A percentile compares a stretch with the other conserved stretches of the same genome.
Conservation (phyloP, 257 asterid species). For the Lantana camara region DNA sequence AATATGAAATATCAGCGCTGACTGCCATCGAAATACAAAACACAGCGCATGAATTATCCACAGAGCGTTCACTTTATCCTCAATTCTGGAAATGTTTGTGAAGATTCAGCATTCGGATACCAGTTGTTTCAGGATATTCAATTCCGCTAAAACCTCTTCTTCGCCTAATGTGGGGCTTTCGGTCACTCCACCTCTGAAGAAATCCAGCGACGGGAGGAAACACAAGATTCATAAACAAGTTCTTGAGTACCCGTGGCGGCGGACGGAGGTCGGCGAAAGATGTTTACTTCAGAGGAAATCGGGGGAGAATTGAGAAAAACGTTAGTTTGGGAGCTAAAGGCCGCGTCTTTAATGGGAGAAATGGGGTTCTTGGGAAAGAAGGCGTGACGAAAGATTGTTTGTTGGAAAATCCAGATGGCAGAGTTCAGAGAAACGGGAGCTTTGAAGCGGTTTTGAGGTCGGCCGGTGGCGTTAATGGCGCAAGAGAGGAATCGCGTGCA, state of each 20-base stretch:
- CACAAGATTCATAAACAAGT: conserved; percentile 36
- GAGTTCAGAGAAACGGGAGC: conserved; percentile 26
- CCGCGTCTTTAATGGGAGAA: conserved; percentile 32
- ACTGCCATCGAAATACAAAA: too few relatives aligned
- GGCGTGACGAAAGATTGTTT: conserved; percentile 13
- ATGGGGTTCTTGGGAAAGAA: conserved; percentile 28
- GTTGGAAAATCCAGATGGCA: conserved; percentile 27
- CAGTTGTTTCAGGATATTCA: conserved; percentile 48
- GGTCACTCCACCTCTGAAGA: conserved; percentile 41
- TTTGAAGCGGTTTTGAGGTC: conserved; percentile 28
- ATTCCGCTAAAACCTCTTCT: conserved; percentile 42
- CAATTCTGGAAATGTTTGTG: conserved; percentile 46
- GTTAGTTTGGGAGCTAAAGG: conserved; percentile 30
- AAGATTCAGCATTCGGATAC: conserved; percentile 61
- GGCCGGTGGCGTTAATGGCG: conserved; percentile 30
- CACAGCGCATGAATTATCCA: too few relatives aligned
- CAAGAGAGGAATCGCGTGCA: conserved; percentile 19
- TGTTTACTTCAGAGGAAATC: conserved; percentile 27
- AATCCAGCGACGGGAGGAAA: conserved; percentile 33
- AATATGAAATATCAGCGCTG: too few relatives aligned
- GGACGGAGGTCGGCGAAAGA: conserved; percentile 24
- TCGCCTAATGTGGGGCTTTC: conserved; percentile 44
- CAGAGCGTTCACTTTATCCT: not conserved
- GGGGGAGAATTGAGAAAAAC: conserved; percentile 29
- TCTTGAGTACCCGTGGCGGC: conserved; percentile 24